Evolutionary conservation across 805 yeast genomes (phyloP).

Genomic region (Yarrowia hollandica): DNA sequence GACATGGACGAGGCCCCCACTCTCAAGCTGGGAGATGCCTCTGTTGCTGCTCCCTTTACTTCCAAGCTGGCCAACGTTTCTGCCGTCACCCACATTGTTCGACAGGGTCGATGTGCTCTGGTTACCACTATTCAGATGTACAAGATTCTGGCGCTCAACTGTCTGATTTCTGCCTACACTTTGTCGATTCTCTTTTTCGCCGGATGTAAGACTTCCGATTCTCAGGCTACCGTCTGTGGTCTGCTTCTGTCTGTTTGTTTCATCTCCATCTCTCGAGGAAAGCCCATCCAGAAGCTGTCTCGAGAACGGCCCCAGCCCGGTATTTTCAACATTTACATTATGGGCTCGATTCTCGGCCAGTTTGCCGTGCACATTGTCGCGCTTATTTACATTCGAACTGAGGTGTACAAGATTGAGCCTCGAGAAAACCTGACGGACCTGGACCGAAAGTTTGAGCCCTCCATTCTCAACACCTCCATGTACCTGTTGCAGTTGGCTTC

Average conservation of each 20-base stretch:
- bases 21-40: slow-evolving; percentile 95
- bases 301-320: slow-evolving; percentile 97
- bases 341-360: slow-evolving; percentile 97
- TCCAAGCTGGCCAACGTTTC: slow-evolving; percentile 90
- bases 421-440: slow-evolving; percentile 86
- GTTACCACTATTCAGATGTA: slow-evolving; percentile 99
- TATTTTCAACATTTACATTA: slow-evolving; percentile 88
- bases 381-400: slow-evolving; percentile 76
- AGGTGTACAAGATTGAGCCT: slow-evolving; percentile 87
- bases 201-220: slow-evolving; percentile 97
- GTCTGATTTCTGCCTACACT: slow-evolving; percentile 95
- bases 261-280: slow-evolving; percentile 91
- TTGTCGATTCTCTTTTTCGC: slow-evolving; percentile 91
- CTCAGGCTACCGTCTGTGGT: slow-evolving; percentile 97
- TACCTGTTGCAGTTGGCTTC: slow-evolving; percentile 91
- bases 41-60: slow-evolving; percentile 98
- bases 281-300: slow-evolving; percentile 82
- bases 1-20: slow-evolving; percentile 80
- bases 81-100: slow-evolving; percentile 87
- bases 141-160: slow-evolving; percentile 93
- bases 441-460: slow-evolving; percentile 84
- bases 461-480: slow-evolving; percentile 92
- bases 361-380: slow-evolving; percentile 89
- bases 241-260: slow-evolving; percentile 88
- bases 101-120: slow-evolving; percentile 97